A percentile compares a stretch with the other conserved stretches of the same genome.
Conservation (phyloP, 768 basidiomycete species). For the Mycena amicta region DNA sequence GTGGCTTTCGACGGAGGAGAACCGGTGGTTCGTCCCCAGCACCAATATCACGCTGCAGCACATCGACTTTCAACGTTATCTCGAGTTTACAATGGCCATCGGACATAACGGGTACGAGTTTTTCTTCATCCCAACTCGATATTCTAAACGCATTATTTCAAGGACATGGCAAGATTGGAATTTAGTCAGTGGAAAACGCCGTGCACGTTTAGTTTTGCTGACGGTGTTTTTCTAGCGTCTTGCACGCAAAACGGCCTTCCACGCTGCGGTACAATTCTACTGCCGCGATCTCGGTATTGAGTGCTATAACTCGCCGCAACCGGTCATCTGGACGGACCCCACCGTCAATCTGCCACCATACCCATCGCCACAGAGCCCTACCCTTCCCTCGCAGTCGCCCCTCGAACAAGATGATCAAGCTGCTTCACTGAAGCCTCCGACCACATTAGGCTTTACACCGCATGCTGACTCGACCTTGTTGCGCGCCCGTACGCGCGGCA, state of each 20-base stretch:
- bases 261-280: conserved; percentile 76
- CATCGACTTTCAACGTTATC: conserved; percentile 65
- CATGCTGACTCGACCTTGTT: conserved; percentile 37
- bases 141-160: conserved; percentile 32
- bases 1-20: conserved; percentile 79
- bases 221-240: conserved; percentile 61
- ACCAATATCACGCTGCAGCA: conserved; percentile 65
- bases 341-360: conserved; percentile 24
- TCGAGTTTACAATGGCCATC: conserved; percentile 72
- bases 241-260: conserved; percentile 73
- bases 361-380: conserved; percentile 4
- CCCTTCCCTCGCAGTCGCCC: background rate
- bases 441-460: conserved; percentile 50
- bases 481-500: conserved; percentile 37
- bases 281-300: conserved; percentile 69
- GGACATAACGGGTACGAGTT: conserved; percentile 49
- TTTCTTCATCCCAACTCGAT: background rate
- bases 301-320: conserved; percentile 61
- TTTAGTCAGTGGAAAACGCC: background rate
- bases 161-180: conserved; percentile 50
- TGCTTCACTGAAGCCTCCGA: conserved; percentile 6
- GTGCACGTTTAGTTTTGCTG: background rate
- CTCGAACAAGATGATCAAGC: background rate
- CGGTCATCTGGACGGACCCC: conserved; percentile 52
- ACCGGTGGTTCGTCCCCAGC: conserved; percentile 74